Evolutionary conservation across 2,329 filamentous ascomycete genomes (phyloP), one percentile per base, ranked within the genome.

Genomic region (Juglanconis sp.): DNA sequence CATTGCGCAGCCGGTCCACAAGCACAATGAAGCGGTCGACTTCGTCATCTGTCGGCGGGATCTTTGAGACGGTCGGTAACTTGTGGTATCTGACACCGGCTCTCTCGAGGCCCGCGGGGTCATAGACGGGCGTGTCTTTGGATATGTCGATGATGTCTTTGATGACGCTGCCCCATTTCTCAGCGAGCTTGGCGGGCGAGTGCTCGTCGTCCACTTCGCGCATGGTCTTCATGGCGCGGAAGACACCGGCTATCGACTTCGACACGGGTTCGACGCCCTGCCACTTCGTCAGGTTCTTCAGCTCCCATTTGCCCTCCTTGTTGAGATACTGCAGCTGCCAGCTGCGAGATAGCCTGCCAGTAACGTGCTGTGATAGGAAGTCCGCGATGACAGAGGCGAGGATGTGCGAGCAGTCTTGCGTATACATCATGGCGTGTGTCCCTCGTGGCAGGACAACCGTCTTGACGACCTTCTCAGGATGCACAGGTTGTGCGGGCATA

Each of bases 281-380:
- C 94, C 94, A 98, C 71, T 98, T 98, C 61, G 84, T 87, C 10
- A 97, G 81, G 69, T 98, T 98, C 77, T 98, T 98, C 66, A 98
- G 92, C 70, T 97, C 94, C 94, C 94, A 98, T 76, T 98, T 98
- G 3, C 93, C 93, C 66, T 92, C 90, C 1, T 89, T 91, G 2
- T 90, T 91, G 31, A 98, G 85, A 68, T 95, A 89, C 68, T 94
- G 90, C 15, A 98, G 80, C 74, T 98, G 94, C 93, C 94, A 98
- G 48, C 89, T 91, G 34, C 94, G 84, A 1, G 87, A 90, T 13
- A 97, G 82, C 8, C 92, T 87, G 9, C 86, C 82, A 9, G 93
- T 93, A 57, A 97, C 81, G 68, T 92, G 83, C 3, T 82, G 80
- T 17, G 86, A 81, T 34, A 97, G 81, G 69, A 98, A 98, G 64